Percentiles rank a stretch among this genome's conserved stretches.
Conservation (phyloP, 306 rosid genomes). For the Ochetophila trinervis region DNA sequence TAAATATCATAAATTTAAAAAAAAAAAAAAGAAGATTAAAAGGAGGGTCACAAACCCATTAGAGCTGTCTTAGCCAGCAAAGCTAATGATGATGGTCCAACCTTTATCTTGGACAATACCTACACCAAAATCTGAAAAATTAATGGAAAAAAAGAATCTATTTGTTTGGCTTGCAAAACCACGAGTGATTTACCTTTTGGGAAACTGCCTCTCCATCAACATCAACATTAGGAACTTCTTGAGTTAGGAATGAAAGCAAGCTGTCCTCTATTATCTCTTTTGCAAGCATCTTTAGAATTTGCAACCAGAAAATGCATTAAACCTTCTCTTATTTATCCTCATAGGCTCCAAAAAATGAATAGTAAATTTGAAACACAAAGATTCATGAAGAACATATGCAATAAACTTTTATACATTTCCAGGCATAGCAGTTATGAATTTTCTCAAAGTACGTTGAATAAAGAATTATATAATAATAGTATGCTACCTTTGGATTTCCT, state of each 20-base stretch:
- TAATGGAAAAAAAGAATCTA: constrained; percentile 24
- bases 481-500: constrained; percentile 91
- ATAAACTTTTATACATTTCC: neutral
- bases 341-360: constrained; percentile 19
- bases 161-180: constrained; percentile 1
- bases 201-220: constrained; percentile 53
- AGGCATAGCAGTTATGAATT: constrained; percentile 10
- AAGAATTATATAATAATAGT: constrained; percentile 7
- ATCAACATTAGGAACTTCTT: constrained; percentile 62
- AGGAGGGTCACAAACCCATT: constrained; percentile 65
- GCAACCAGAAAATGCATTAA: constrained; percentile 21
- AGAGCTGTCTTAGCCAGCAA: constrained; percentile 78
- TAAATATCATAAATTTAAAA: constrained; percentile 21
- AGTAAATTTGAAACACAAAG: constrained; percentile 13
- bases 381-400: neutral
- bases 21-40: constrained; percentile 11
- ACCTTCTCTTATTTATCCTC: constrained; percentile 25
- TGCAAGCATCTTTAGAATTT: constrained; percentile 73
- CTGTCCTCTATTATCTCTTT: constrained; percentile 87
- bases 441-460: neutral
- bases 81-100: constrained; percentile 86
- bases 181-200: constrained; percentile 51
- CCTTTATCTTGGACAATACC: constrained; percentile 82
- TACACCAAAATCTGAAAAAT: constrained; percentile 30
- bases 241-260: constrained; percentile 64